Evolutionary conservation across 2,329 filamentous ascomycete species (phyloP).

Genomic region (Alternaria metachromatica): DNA sequence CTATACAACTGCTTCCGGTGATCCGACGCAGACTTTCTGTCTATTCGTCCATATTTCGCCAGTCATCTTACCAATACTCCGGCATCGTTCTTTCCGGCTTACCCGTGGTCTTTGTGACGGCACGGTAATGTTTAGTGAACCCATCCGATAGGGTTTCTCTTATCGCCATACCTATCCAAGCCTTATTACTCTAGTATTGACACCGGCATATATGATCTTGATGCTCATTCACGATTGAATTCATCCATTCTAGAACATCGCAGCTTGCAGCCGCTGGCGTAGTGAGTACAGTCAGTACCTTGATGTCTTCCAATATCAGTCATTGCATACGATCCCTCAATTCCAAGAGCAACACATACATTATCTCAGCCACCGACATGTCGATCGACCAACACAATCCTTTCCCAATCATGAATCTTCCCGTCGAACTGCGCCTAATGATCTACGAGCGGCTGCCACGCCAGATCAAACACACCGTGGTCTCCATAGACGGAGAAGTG

Average conservation of each 20-base stretch:
- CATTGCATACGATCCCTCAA: not conserved
- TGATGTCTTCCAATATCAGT: not conserved
- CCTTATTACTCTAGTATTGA: rapidly evolving
- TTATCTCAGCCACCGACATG: not conserved
- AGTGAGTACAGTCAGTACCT: not conserved
- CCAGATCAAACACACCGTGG: not conserved
- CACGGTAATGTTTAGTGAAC: not conserved
- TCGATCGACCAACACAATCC: not conserved
- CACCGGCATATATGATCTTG: not conserved
- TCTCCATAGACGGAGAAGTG: not conserved
- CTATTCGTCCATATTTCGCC: not conserved
- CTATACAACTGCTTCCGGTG: not conserved
- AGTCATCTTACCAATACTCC: not conserved
- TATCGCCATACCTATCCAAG: not conserved
- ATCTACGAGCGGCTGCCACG: not conserved
- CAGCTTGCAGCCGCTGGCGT: not conserved
- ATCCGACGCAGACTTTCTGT: not conserved
- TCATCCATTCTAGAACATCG: rapidly evolving
- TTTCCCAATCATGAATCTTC: not conserved
- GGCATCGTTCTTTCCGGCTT: not conserved
- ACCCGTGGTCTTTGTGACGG: not conserved
- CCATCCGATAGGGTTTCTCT: not conserved
- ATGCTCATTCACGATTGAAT: not conserved
- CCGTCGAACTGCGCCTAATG: not conserved
- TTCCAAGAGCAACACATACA: not conserved